A percentile compares a stretch with the other conserved stretches of the same genome.
Evolutionary conservation across 2,329 filamentous ascomycete genomes (phyloP).

Genomic region (Pleochaeta shiraiana): DNA sequence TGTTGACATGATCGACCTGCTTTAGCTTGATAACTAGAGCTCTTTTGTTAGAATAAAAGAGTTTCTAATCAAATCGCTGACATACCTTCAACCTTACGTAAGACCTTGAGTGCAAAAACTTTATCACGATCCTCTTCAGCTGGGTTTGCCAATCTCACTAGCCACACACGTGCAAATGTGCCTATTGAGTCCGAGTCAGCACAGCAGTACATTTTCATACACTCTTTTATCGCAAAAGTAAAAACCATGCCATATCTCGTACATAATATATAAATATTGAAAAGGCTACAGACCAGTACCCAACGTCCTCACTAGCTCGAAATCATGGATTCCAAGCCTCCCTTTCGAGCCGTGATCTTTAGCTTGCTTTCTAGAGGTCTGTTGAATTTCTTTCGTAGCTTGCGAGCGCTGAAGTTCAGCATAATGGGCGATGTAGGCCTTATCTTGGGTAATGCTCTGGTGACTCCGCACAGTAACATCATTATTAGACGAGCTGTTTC

Average conservation of each 20-base stretch:
- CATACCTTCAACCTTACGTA: slow-evolving; percentile 39
- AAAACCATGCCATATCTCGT: no score
- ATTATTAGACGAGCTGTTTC: neutral
- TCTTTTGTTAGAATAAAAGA: slow-evolving; percentile 4
- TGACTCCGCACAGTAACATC: neutral
- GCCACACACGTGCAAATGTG: slow-evolving; percentile 65
- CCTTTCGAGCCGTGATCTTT: slow-evolving; percentile 13
- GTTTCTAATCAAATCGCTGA: neutral
- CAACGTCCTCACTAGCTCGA: slow-evolving; percentile 51
- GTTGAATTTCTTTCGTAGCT: slow-evolving; percentile 11
- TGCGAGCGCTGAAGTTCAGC: slow-evolving; percentile 9
- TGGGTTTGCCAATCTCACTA: slow-evolving; percentile 41
- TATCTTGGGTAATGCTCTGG: slow-evolving; percentile 12
- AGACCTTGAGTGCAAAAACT: slow-evolving; percentile 65
- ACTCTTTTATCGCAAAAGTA: no score
- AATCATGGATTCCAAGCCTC: slow-evolving; percentile 31
- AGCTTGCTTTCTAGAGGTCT: slow-evolving; percentile 13
- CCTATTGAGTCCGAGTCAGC: slow-evolving; percentile 24
- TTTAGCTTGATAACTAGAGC: slow-evolving; percentile 51
- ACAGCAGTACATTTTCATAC: no score
- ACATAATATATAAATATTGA: no score
- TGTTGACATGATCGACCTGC: slow-evolving; percentile 69
- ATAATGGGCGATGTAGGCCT: slow-evolving; percentile 14
- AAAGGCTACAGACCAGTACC: slow-evolving; percentile 39
- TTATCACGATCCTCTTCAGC: slow-evolving; percentile 32